Percentiles rank a stretch among this genome's conserved stretches.
phyloP scores from a whole-genome alignment of 257 asterid species.

The Nicotiana undulata region DNA sequence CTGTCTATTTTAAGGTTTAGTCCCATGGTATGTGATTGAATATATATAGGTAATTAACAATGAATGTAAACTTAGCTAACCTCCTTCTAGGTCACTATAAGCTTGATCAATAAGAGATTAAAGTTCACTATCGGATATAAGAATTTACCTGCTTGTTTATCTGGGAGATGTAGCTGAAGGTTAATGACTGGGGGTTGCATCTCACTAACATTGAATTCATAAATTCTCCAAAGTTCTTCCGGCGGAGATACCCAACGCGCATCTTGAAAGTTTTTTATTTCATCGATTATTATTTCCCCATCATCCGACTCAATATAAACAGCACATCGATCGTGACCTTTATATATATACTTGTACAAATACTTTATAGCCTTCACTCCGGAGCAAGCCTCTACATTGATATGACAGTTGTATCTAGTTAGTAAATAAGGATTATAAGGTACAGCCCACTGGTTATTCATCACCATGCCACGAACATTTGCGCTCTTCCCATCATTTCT shows the following conservation, averaged over 20 bases:
- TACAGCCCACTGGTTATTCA: conserved; percentile 15
- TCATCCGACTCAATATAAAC: background rate
- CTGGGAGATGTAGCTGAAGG: too few relatives aligned
- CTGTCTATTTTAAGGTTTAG: too few relatives aligned
- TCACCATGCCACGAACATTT: background rate
- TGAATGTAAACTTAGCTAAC: too few relatives aligned
- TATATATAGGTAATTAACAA: too few relatives aligned
- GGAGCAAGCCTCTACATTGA: background rate
- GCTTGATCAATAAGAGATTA: too few relatives aligned
- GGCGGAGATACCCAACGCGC: background rate
- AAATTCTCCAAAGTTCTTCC: background rate
- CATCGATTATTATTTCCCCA: background rate
- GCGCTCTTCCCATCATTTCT: background rate
- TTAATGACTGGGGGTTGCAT: too few relatives aligned
- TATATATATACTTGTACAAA: conserved; percentile 5
- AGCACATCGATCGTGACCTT: background rate
- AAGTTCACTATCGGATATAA: too few relatives aligned
- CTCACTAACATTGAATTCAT: too few relatives aligned
- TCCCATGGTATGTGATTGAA: too few relatives aligned
- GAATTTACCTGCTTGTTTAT: too few relatives aligned
- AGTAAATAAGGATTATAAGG: background rate
- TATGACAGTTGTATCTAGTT: background rate
- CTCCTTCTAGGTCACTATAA: too few relatives aligned
- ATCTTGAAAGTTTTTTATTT: background rate
- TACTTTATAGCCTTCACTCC: background rate